phyloP scores from a whole-genome alignment of 164 flowering plant species.

The Stephania cephalantha region DNA sequence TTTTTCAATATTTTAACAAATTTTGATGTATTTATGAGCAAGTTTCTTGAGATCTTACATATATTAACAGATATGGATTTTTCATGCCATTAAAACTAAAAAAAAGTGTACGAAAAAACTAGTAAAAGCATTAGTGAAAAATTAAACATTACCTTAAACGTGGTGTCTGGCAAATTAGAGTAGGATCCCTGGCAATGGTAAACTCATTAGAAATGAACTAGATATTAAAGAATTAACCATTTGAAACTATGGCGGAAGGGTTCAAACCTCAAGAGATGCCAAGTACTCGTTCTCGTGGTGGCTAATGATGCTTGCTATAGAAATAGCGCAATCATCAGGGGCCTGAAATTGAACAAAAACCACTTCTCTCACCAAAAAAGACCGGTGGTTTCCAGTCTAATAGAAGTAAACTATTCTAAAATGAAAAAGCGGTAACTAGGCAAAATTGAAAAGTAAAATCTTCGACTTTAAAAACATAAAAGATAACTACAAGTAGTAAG shows the following conservation, averaged over 20 bases:
- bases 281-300: slow-evolving; percentile 92
- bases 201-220: slow-evolving; percentile 19
- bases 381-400: background rate
- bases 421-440: background rate
- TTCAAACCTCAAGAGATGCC: slow-evolving; percentile 69
- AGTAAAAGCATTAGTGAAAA: background rate
- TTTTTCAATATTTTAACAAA: background rate
- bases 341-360: slow-evolving; percentile 41
- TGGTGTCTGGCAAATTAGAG: slow-evolving; percentile 82
- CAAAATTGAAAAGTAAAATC: background rate
- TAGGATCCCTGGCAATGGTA: slow-evolving; percentile 63
- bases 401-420: background rate
- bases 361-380: background rate
- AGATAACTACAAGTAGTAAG: background rate
- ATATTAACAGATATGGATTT: no score
- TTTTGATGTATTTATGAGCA: background rate
- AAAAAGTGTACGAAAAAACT: background rate
- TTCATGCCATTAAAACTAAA: no score
- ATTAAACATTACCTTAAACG: slow-evolving; percentile 69
- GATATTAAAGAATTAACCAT: background rate
- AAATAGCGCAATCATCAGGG: slow-evolving; percentile 68
- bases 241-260: background rate
- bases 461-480: background rate
- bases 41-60: background rate
- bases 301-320: slow-evolving; percentile 68